phyloP scores from a whole-genome alignment of 83 land plant species.

The Larix sibirica region DNA sequence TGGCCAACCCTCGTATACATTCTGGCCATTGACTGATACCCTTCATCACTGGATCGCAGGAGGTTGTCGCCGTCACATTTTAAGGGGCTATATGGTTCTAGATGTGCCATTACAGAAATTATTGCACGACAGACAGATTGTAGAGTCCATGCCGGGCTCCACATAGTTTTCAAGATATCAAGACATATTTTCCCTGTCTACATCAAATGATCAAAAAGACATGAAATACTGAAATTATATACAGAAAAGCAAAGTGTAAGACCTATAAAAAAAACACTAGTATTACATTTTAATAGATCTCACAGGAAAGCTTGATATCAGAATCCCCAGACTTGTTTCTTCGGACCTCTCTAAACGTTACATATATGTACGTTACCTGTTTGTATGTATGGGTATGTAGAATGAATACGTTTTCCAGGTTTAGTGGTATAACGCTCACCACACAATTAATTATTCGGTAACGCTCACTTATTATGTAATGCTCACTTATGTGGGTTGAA shows the following conservation, averaged over 20 bases:
- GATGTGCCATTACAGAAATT: constrained; percentile 98
- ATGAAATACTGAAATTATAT: neutral
- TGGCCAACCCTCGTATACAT: constrained; percentile 88
- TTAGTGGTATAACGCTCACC: no score
- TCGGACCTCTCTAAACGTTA: constrained; percentile 83
- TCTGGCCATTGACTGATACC: no score
- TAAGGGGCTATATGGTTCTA: constrained; percentile 96
- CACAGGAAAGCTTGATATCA: constrained; percentile 75
- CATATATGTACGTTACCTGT: no score
- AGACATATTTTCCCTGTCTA: constrained; percentile 99
- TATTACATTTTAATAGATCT: neutral
- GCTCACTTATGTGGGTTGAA: no score
- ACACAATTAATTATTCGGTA: no score
- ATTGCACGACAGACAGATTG: constrained; percentile 99
- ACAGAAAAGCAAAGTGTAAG: neutral
- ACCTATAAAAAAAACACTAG: neutral
- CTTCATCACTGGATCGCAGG: no score
- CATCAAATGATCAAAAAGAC: neutral
- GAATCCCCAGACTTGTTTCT: constrained; percentile 81
- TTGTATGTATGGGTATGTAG: no score
- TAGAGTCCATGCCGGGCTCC: constrained; percentile 99
- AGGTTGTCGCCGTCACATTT: no score
- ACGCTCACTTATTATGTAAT: no score
- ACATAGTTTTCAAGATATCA: constrained; percentile 97
- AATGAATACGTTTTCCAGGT: no score